Base-by-base conservation (phyloP, 805 yeast genomes). In the Kluyveromyces starmeri region DNA sequence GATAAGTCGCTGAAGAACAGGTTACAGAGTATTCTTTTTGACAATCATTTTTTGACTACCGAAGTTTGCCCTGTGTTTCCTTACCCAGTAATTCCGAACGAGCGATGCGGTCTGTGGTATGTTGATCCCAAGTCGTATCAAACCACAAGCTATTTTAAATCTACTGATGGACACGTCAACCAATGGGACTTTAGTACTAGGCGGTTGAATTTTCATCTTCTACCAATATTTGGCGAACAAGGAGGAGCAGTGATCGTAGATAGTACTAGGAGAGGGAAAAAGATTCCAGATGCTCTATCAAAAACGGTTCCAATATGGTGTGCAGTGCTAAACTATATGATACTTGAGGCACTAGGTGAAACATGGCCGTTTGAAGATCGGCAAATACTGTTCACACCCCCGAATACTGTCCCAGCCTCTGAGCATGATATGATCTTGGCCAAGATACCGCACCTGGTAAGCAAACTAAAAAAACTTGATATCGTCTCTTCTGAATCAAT, bases 281-380 rank as follows among this genome's bases (percentile, higher is more conserved):
- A 70, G 17, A 75, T 85, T 58, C 95, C 96, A 0, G 96, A 86
- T 55, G 80, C 95, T 0, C 55, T 84, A 5, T 78, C 86, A 46
- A 86, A 86, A 47, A 86, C 95, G 0, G 65, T 86, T 1, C 96
- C 96, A 0, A 82, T 84, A 2, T 86, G 96, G 96, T 82, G 94
- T 56, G 82, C 88, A 0, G 85, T 83, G 4, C 38, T 85, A 13
- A 83, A 82, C 48, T 54, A 55, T 23, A 61, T 79, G 1, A 56
- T 75, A 53, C 66, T 67, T 37, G 73, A 64, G 14, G 47, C 41
- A 4, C 43, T 40, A 13, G 46, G 38, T 3, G 12, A 30, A 7
- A 22, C 17, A 2, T 41, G 32, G 3, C 30, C 32, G 8, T 34
- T 31, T 10, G 39, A 35, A 2, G 40, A 35, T 3, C 44, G 43